Base-by-base conservation (phyloP, 2,329 filamentous ascomycete genomes). In the Fusarium ambrosium region DNA sequence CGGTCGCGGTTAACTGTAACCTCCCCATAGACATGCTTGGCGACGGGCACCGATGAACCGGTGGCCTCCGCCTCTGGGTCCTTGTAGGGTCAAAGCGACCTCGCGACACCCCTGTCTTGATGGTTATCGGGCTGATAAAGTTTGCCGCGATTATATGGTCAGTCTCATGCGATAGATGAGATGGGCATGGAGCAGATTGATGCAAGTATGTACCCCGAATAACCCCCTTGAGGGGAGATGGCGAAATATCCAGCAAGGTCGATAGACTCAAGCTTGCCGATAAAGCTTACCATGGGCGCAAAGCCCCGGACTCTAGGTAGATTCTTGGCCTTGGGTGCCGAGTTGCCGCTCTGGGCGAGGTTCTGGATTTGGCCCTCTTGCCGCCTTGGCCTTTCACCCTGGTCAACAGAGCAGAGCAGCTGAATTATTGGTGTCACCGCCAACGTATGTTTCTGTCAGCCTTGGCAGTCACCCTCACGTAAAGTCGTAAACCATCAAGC, bases 401-500 rank as follows among this genome's bases (percentile, higher is more conserved):
- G 43, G 43, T 48, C 43, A 16, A 48, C 22, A 48, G 13, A 48
- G 43, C 24, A 48, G 43, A 48, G 22, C 24, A 48, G 43, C 43
- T 48, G 43, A 11, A 48, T 48, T 48, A 14, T 48, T 48, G 43
- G 22, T 48, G 43, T 48, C 43, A 48, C 43, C 22, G 14, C 43
- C 43, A 13, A 24, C 43, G 43, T 48, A 48, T 16, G 43, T 48
- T 24, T 16, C 20, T 48, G 20, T 48, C 22, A 48, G 51, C 29
- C 34, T 67, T 32, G 36, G 51, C 64, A 56, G 55, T 60, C 51
- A 16, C 32, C 22, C 29, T 82, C 77, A 85, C n/a, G 93, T 94
- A 83, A 98, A 98, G 82, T 98, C 94, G 80, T 98, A 98, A 51
- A 97, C 91, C 79, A 95, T 89, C 72, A 98, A 82, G 70, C 92